These are phyloP conservation scores for Sordariomycetes sp. DNA, from an alignment of 2,329 filamentous ascomycete genomes.

Conservation along the genomic window DNA sequence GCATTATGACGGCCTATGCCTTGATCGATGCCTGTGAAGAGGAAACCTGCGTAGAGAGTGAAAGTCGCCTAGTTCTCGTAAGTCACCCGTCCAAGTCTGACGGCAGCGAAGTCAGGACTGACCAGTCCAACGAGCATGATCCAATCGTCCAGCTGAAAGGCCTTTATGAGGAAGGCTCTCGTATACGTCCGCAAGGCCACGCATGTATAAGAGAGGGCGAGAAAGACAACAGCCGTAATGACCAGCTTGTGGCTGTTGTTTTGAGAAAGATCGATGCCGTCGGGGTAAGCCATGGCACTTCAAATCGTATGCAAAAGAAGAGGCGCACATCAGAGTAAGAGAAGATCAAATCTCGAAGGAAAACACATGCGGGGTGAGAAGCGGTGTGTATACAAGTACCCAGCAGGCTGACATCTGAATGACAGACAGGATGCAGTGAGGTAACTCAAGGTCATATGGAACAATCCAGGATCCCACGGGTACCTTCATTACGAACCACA, in stretches of 20 bases:
- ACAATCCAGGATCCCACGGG: too few relatives aligned
- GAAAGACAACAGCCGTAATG: conserved; percentile 23
- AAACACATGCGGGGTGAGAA: too few relatives aligned
- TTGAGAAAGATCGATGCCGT: conserved; percentile 21
- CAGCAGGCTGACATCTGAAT: too few relatives aligned
- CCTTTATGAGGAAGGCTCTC: conserved; percentile 30
- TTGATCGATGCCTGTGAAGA: conserved; percentile 21
- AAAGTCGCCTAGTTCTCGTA: conserved; percentile 3
- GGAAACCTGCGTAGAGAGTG: conserved; percentile 2
- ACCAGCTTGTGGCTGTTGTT: conserved; percentile 29
- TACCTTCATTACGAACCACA: conserved; percentile 1
- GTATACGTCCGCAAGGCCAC: conserved; percentile 35
- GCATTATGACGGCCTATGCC: conserved; percentile 39
- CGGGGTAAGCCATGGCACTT: too few relatives aligned
- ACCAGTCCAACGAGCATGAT: conserved; percentile 42
- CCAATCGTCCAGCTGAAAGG: conserved; percentile 43
- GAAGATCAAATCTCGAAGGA: too few relatives aligned
- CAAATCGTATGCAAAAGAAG: too few relatives aligned
- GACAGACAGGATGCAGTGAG: too few relatives aligned
- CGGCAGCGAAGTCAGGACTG: conserved; percentile 6
- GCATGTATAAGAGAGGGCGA: conserved; percentile 30
- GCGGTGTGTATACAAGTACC: too few relatives aligned
- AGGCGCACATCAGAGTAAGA: too few relatives aligned
- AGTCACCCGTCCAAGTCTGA: background rate
- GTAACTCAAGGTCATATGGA: too few relatives aligned